Percentiles rank a stretch among this genome's conserved stretches.
These are phyloP conservation scores for Cercospora janseana DNA, from an alignment of 2,329 filamentous ascomycete genomes.

Conservation along the genomic window DNA sequence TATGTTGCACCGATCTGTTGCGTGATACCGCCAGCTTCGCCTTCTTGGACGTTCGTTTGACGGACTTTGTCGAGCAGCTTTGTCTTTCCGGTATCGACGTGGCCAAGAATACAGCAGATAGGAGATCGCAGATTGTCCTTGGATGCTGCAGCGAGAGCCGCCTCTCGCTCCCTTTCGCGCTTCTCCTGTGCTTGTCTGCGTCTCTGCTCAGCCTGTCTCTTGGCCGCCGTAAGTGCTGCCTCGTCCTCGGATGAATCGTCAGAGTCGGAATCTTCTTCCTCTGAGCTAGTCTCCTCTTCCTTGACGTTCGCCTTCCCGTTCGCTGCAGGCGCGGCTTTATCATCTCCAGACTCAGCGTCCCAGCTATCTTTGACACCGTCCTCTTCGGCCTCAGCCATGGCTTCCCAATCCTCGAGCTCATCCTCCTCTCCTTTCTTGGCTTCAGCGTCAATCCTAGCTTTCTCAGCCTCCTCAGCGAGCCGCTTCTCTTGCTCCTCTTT, in stretches of 20 bases:
- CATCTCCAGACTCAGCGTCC: constrained; percentile 81
- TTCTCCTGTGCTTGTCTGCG: constrained; percentile 88
- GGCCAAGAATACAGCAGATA: constrained; percentile 98
- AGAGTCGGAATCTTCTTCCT: constrained; percentile 49
- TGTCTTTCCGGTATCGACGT: constrained; percentile 99
- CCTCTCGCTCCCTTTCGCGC: constrained; percentile 85
- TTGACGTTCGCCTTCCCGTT: constrained; percentile 37
- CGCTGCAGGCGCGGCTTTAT: constrained; percentile 45
- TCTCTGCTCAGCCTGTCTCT: constrained; percentile 69
- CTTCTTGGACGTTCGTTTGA: constrained; percentile 97
- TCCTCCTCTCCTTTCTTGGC: constrained; percentile 65
- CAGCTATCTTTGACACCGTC: constrained; percentile 86
- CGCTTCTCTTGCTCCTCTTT: constrained; percentile 69
- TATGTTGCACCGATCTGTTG: constrained; percentile 99
- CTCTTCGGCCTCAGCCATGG: constrained; percentile 70
- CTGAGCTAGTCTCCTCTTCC: constrained; percentile 33
- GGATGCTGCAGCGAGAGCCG: constrained; percentile 83
- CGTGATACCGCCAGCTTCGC: constrained; percentile 98
- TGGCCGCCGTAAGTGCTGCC: constrained; percentile 64
- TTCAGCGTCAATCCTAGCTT: constrained; percentile 67
- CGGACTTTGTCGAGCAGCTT: constrained; percentile 98
- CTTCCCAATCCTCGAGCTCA: constrained; percentile 79
- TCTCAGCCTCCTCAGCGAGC: constrained; percentile 72
- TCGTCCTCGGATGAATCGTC: constrained; percentile 62
- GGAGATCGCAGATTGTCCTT: constrained; percentile 94